phyloP scores from a whole-genome alignment of 371 early-diverging fungal genomes.

The Mortierella sp. region DNA sequence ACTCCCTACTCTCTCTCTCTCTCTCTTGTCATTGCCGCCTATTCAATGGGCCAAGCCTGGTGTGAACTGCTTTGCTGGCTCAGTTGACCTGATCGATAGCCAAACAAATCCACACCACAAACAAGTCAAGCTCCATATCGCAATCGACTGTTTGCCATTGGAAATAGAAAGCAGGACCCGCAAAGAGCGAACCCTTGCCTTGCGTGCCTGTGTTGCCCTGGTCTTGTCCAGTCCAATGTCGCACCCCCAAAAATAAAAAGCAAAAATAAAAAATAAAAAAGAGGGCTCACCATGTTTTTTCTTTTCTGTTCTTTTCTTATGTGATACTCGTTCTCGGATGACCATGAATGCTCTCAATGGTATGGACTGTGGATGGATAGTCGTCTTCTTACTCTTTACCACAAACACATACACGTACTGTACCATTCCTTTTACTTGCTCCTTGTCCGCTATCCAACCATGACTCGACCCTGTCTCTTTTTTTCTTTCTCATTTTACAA shows the following conservation, averaged over 20 bases:
- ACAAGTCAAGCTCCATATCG: not conserved
- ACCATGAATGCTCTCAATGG: slow-evolving; percentile 14
- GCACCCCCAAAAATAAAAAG: slow-evolving; percentile 5
- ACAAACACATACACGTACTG: not conserved
- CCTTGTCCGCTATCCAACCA: not conserved
- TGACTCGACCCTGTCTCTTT: slow-evolving; percentile 3
- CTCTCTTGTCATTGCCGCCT: not conserved
- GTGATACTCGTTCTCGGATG: not conserved
- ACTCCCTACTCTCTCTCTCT: not conserved
- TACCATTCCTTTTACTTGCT: not conserved
- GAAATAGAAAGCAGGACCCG: too few relatives aligned
- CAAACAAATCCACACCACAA: not conserved
- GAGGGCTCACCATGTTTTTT: slow-evolving; percentile 3
- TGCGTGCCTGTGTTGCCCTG: not conserved
- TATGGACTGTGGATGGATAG: too few relatives aligned
- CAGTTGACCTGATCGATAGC: not conserved
- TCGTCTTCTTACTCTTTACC: not conserved
- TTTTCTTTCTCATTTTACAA: not conserved
- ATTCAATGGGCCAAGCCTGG: not conserved
- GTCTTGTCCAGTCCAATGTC: not conserved
- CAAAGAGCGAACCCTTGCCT: slow-evolving; percentile 1
- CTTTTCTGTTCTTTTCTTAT: not conserved
- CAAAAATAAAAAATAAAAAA: too few relatives aligned
- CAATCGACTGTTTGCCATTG: not conserved
- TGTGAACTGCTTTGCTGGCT: not conserved